Evolutionary conservation across 306 rosid genomes (phyloP).

Genomic region (Vigna unguiculata): DNA sequence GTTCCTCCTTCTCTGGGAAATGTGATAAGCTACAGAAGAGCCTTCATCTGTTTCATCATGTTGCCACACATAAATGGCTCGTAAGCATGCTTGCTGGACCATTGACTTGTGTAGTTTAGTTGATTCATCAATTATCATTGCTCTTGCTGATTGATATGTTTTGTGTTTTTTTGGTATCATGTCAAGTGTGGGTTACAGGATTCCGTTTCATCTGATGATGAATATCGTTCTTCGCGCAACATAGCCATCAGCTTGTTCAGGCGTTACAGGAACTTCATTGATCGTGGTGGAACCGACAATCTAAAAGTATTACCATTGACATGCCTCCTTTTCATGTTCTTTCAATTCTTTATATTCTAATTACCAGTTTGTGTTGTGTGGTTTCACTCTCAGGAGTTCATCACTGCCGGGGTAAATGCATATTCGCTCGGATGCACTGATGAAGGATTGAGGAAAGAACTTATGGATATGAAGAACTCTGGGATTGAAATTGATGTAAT

Average conservation of each 20-base stretch:
- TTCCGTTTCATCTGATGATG: slow-evolving; percentile 75
- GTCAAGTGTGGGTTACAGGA: slow-evolving; percentile 71
- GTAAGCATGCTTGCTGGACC: slow-evolving; percentile 55
- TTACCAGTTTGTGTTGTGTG: slow-evolving; percentile 31
- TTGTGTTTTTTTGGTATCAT: slow-evolving; percentile 19
- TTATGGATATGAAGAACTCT: slow-evolving; percentile 74
- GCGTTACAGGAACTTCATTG: slow-evolving; percentile 81
- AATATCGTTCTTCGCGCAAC: slow-evolving; percentile 92
- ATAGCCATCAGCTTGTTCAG: slow-evolving; percentile 90
- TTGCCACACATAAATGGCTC: slow-evolving; percentile 71
- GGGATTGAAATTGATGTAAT: slow-evolving; percentile 83
- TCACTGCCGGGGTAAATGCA: slow-evolving; percentile 95
- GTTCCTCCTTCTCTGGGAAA: slow-evolving; percentile 60
- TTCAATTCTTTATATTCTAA: slow-evolving; percentile 17
- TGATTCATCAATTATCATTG: neutral
- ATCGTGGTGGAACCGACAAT: slow-evolving; percentile 95
- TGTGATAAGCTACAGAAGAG: slow-evolving; percentile 63
- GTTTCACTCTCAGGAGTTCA: slow-evolving; percentile 74
- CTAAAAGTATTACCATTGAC: slow-evolving; percentile 67
- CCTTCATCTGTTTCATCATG: slow-evolving; percentile 57
- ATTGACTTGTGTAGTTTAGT: neutral
- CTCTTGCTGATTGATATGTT: slow-evolving; percentile 33
- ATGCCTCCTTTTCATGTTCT: slow-evolving; percentile 33
- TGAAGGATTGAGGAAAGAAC: slow-evolving; percentile 93
- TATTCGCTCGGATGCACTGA: slow-evolving; percentile 97